Percentiles rank a stretch among this genome's conserved stretches.
Conservation (phyloP, 768 basidiomycete genomes). For the Tulasnella sp. region DNA sequence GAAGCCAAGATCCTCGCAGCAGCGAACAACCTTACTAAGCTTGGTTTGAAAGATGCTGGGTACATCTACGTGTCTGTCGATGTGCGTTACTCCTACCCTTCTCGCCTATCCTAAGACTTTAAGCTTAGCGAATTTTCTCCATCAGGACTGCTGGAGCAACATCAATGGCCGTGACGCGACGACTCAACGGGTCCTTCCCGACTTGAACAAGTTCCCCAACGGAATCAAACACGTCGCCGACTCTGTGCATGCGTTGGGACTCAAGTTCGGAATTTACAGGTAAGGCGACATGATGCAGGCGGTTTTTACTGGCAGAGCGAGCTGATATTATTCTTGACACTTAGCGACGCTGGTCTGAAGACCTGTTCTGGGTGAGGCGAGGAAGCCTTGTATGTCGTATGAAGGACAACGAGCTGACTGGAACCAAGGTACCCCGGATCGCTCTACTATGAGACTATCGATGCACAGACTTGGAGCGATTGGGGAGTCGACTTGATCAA, state of each 20-base stretch:
- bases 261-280: constrained; percentile 45
- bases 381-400: not conserved
- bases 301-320: not conserved
- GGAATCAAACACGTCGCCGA: constrained; percentile 37
- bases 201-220: constrained; percentile 42
- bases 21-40: constrained; percentile 35
- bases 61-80: constrained; percentile 45
- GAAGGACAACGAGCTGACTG: not conserved
- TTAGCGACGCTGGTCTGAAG: constrained; percentile 40
- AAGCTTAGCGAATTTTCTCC: not conserved
- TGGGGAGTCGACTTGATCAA: constrained; percentile 50
- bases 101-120: not conserved
- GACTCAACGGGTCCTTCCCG: constrained; percentile 36
- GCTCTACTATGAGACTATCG: constrained; percentile 36
- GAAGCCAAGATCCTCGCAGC: constrained; percentile 36
- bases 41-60: constrained; percentile 38
- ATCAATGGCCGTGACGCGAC: constrained; percentile 29
- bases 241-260: constrained; percentile 35
- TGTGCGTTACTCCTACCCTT: constrained; percentile 23
- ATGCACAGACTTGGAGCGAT: constrained; percentile 39
- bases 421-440: constrained; percentile 41
- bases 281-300: no score
- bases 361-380: constrained; percentile 36
- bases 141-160: constrained; percentile 41
- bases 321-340: not conserved